Conservation (phyloP, 2,329 filamentous ascomycete genomes). For the Graphilbum ipis-grandicollis region DNA sequence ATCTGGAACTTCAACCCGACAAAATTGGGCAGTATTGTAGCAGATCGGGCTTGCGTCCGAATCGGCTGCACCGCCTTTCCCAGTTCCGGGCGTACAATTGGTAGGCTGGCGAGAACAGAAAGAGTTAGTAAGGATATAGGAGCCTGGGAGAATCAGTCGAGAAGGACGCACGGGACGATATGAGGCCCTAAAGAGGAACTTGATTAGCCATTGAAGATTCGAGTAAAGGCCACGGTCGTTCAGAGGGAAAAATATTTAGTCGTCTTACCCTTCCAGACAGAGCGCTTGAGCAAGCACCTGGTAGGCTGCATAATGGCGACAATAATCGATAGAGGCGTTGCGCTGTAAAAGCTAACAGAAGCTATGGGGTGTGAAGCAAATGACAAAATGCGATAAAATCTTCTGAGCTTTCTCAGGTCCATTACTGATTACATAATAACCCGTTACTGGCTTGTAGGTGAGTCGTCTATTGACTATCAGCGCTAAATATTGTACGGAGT, state of each 20-base stretch:
- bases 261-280: constrained; percentile 70
- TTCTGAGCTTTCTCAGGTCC: no score
- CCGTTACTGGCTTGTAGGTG: no score
- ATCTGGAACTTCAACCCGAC: constrained; percentile 80
- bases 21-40: constrained; percentile 83
- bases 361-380: no score
- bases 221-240: not conserved
- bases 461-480: no score
- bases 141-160: no score
- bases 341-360: no score
- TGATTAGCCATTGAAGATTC: constrained; percentile 8
- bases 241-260: not conserved
- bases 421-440: no score
- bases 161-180: constrained; percentile 30
- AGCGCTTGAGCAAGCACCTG: constrained; percentile 51
- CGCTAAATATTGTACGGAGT: no score
- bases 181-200: constrained; percentile 24
- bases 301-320: constrained; percentile 45
- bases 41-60: constrained; percentile 70
- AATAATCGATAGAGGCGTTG: no score
- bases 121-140: constrained; percentile 1
- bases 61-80: constrained; percentile 55
- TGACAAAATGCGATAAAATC: no score
- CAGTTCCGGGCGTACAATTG: constrained; percentile 41
- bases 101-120: constrained; percentile 26